A percentile compares a stretch with the other conserved stretches of the same genome.
phyloP scores from a whole-genome alignment of 495 filamentous ascomycete genomes.

The Parathielavia hyrcaniae region DNA sequence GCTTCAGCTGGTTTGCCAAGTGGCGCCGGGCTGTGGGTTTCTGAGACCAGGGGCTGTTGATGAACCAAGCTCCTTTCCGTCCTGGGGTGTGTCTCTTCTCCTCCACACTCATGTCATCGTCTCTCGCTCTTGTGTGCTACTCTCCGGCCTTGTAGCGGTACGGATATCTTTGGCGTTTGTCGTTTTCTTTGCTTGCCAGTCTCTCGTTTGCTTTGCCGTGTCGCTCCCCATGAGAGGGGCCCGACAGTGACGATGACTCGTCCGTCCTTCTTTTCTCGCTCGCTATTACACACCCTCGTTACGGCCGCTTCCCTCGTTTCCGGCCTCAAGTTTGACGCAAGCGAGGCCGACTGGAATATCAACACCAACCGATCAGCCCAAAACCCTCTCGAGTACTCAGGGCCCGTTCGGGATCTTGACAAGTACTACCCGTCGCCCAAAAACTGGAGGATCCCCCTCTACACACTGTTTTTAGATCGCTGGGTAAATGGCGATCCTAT shows the following conservation, averaged over 20 bases:
- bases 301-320: conserved; percentile 25
- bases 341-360: conserved; percentile 52
- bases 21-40: conserved; percentile 7
- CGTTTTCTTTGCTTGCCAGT: conserved; percentile 20
- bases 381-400: conserved; percentile 56
- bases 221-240: conserved; percentile 35
- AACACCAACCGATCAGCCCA: conserved; percentile 57
- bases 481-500: conserved; percentile 67
- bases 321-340: conserved; percentile 52
- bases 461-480: conserved; percentile 63
- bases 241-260: conserved; percentile 31
- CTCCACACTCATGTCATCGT: conserved; percentile 17
- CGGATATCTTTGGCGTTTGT: conserved; percentile 20
- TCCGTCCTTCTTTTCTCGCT: conserved; percentile 29
- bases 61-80: conserved; percentile 10
- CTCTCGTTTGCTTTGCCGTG: conserved; percentile 26
- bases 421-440: conserved; percentile 52
- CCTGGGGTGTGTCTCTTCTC: conserved; percentile 22
- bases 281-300: conserved; percentile 27
- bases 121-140: conserved; percentile 5
- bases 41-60: conserved; percentile 3
- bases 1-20: background rate
- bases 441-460: conserved; percentile 69
- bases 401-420: conserved; percentile 50
- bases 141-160: conserved; percentile 14